A percentile compares a stretch with the other conserved stretches of the same genome.
These are phyloP conservation scores for Rubia balearica DNA, from an alignment of 305 asterid species.

Conservation along the genomic window DNA sequence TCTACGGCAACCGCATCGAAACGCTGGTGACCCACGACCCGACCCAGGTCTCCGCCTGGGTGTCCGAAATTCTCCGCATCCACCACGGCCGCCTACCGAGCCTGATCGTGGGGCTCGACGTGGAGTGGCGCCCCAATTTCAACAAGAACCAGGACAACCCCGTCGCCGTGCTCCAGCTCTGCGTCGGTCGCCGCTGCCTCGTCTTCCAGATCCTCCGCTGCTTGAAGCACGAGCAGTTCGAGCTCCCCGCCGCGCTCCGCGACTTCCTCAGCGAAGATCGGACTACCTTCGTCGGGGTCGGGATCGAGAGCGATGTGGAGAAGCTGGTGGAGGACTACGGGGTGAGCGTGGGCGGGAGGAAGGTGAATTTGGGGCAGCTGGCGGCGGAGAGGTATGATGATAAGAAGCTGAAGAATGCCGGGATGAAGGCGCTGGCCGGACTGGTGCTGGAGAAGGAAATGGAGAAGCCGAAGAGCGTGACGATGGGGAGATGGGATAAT, in stretches of 20 bases:
- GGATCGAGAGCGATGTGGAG: conserved; percentile 11
- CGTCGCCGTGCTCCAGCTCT: too few species aligned
- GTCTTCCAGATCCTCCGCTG: conserved; percentile 23
- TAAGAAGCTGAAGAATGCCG: conserved; percentile 6
- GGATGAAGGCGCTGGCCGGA: neutral
- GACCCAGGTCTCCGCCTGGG: neutral
- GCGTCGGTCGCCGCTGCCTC: too few species aligned
- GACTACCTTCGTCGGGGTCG: conserved; percentile 14
- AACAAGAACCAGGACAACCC: too few species aligned
- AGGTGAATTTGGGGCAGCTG: conserved; percentile 18
- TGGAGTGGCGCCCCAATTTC: too few species aligned
- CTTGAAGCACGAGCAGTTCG: neutral
- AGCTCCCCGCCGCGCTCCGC: neutral
- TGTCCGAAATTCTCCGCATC: too few species aligned
- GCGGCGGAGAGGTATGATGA: conserved; percentile 12
- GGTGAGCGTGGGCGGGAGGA: conserved; percentile 5
- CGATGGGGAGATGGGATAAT: neutral
- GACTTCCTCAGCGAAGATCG: neutral
- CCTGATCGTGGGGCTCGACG: too few species aligned
- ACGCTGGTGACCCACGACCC: conserved; percentile 23
- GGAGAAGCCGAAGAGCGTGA: conserved; percentile 1
- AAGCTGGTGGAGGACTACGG: conserved; percentile 19
- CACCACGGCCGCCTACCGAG: too few species aligned
- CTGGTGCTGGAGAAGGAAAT: neutral
- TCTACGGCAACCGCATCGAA: conserved; percentile 11